Evolutionary conservation across 176 grass and related monocot genomes (phyloP).

Genomic region (Ananas comosus): DNA sequence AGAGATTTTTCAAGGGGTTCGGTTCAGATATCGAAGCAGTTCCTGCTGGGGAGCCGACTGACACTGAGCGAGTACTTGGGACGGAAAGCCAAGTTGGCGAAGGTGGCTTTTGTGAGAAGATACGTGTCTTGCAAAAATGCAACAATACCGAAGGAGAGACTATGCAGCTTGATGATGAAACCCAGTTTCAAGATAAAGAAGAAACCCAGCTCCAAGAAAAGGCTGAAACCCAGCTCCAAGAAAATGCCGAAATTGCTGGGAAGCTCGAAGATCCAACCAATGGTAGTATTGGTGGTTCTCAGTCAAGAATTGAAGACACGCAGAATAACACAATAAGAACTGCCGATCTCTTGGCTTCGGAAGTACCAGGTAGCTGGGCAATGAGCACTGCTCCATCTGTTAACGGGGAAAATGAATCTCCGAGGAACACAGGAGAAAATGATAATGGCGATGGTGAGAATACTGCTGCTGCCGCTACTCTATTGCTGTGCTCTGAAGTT

Average conservation of each 20-base stretch:
- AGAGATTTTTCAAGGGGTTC: conserved; percentile 28
- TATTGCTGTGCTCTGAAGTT: conserved; percentile 44
- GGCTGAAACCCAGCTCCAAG: conserved; percentile 27
- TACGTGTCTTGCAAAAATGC: conserved; percentile 38
- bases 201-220: conserved; percentile 57
- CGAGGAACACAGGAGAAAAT: conserved; percentile 33
- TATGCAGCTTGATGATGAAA: conserved; percentile 79
- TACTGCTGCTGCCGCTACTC: conserved; percentile 25
- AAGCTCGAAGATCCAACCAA: conserved; percentile 9
- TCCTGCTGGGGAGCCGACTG: conserved; percentile 43
- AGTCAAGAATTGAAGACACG: conserved; percentile 38
- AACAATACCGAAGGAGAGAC: conserved; percentile 57
- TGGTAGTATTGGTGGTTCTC: conserved; percentile 13
- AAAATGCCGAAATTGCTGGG: conserved; percentile 21
- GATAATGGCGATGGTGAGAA: conserved; percentile 22
- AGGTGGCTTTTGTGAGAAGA: conserved; percentile 30
- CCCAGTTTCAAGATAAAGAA: conserved; percentile 33
- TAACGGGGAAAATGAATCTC: conserved; percentile 65
- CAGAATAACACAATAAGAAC: conserved; percentile 47
- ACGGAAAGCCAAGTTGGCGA: conserved; percentile 60
- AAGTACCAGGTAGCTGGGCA: conserved; percentile 90
- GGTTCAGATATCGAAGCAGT: conserved; percentile 32
- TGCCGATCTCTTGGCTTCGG: conserved; percentile 81
- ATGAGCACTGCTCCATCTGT: conserved; percentile 52
- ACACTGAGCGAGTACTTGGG: conserved; percentile 62